Conservation (phyloP, 768 basidiomycete genomes). For the Hirschioporus abietinus region DNA sequence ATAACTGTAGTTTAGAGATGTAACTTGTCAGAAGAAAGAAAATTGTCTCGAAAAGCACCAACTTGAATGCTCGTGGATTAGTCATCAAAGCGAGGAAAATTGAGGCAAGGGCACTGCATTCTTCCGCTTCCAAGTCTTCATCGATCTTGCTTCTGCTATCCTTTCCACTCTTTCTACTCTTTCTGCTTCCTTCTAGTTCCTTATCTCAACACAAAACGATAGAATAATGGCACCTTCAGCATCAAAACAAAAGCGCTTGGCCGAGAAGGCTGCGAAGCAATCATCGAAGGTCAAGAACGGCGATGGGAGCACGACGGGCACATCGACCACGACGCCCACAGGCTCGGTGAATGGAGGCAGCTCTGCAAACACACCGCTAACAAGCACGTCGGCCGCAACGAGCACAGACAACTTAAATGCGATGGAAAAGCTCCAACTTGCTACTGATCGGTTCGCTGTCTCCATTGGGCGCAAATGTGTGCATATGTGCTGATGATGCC, state of each 20-base stretch:
- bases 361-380: constrained; percentile 71
- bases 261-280: constrained; percentile 88
- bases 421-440: constrained; percentile 88
- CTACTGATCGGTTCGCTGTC: constrained; percentile 73
- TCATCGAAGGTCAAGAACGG: constrained; percentile 47
- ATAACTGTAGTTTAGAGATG: background rate
- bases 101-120: background rate
- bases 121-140: background rate
- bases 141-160: background rate
- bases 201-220: background rate
- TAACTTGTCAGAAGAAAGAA: background rate
- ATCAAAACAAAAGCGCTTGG: constrained; percentile 89
- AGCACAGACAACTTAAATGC: constrained; percentile 74
- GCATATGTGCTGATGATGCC: background rate
- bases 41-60: background rate
- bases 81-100: background rate
- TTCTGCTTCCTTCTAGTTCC: background rate
- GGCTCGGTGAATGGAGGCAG: constrained; percentile 61
- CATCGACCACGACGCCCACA: constrained; percentile 50
- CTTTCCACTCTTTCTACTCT: background rate
- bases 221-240: constrained; percentile 64
- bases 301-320: constrained; percentile 35
- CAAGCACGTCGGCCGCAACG: constrained; percentile 72
- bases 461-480: constrained; percentile 3
- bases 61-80: background rate